Evolutionary conservation across 148 eudicot species (phyloP).

Genomic region (Polygonum aviculare): DNA sequence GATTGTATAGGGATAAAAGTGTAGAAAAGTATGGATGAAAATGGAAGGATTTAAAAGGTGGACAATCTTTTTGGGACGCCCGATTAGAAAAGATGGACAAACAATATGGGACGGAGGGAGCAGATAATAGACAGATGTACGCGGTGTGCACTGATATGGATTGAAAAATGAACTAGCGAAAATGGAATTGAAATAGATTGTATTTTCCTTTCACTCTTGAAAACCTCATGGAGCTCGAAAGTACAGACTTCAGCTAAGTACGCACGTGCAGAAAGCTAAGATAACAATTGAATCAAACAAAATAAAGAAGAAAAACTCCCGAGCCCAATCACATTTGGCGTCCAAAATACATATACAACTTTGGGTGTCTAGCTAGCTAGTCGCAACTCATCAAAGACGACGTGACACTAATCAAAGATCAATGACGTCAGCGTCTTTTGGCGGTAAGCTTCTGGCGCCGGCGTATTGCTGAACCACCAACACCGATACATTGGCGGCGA

Average conservation of each 20-base stretch:
- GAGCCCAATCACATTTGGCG: background rate
- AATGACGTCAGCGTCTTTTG: slow-evolving; percentile 1
- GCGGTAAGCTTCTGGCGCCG: background rate
- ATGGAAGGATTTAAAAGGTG: too few relatives aligned
- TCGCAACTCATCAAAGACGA: background rate
- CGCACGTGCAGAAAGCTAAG: background rate
- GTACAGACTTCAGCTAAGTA: background rate
- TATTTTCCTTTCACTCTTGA: background rate
- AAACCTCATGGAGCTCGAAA: background rate
- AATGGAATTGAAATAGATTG: background rate
- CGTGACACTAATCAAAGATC: background rate
- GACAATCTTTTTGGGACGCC: too few relatives aligned
- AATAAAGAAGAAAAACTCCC: background rate
- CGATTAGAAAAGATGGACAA: too few relatives aligned
- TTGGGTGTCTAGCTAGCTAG: background rate
- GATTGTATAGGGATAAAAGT: too few relatives aligned
- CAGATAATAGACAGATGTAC: too few relatives aligned
- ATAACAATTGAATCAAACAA: background rate
- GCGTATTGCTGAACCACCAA: slow-evolving; percentile 19
- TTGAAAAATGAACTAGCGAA: too few relatives aligned
- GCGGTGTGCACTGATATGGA: too few relatives aligned
- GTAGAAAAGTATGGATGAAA: too few relatives aligned
- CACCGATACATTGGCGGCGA: slow-evolving; percentile 23
- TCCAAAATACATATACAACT: background rate
- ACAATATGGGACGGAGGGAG: too few relatives aligned